Percentiles rank a stretch among this genome's conserved stretches.
phyloP scores from a whole-genome alignment of 192 early-diverging fungal species.

The Oehlia diaphana region DNA sequence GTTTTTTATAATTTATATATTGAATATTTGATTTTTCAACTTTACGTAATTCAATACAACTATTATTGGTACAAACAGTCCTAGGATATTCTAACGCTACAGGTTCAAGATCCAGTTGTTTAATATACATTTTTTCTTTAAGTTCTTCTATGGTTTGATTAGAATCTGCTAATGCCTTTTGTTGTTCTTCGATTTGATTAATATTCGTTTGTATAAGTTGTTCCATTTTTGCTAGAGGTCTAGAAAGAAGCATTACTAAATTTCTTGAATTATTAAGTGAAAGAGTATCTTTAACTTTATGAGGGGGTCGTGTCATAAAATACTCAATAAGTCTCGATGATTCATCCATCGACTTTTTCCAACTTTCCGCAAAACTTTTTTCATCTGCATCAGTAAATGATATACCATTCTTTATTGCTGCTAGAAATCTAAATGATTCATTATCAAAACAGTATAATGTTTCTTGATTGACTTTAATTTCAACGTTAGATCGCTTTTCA shows the following conservation, averaged over 20 bases:
- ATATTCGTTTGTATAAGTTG: constrained; percentile 32
- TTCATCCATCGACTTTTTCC: constrained; percentile 33
- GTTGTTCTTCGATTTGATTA: constrained; percentile 14
- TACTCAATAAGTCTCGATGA: constrained; percentile 27
- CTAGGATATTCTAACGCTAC: constrained; percentile 27
- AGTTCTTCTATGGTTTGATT: constrained; percentile 26
- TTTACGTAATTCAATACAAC: neutral
- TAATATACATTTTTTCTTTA: constrained; percentile 20
- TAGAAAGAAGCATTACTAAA: constrained; percentile 26
- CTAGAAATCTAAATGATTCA: constrained; percentile 37
- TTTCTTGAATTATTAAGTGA: constrained; percentile 32
- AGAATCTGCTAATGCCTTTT: constrained; percentile 28
- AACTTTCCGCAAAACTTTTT: constrained; percentile 32
- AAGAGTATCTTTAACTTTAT: constrained; percentile 32
- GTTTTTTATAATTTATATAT: constrained; percentile 31
- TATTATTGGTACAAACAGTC: constrained; percentile 29
- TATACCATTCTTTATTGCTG: constrained; percentile 30
- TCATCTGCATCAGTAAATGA: constrained; percentile 15
- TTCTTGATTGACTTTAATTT: constrained; percentile 7
- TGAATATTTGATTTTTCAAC: constrained; percentile 3
- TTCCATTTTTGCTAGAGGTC: constrained; percentile 33
- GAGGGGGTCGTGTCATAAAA: constrained; percentile 21
- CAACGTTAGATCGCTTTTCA: constrained; percentile 18
- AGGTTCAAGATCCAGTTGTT: constrained; percentile 31
- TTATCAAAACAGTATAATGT: constrained; percentile 37